Percentiles rank a stretch among this genome's conserved stretches.
phyloP scores from a whole-genome alignment of 805 yeast species.

The Lipomyces sp. region DNA sequence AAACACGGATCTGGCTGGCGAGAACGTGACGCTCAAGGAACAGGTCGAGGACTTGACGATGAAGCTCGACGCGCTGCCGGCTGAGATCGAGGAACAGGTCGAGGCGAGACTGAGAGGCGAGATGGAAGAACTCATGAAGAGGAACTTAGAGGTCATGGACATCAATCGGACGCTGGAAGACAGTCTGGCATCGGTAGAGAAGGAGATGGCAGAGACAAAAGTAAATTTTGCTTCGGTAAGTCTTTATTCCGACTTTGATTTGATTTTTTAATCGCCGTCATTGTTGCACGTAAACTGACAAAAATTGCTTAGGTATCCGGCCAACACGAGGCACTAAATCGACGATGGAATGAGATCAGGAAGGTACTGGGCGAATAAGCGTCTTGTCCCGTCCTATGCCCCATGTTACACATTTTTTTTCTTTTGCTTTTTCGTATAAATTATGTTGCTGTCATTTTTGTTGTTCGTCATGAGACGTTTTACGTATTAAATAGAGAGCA shows the following conservation, averaged over 20 bases:
- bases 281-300: too few relatives aligned
- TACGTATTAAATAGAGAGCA: too few relatives aligned
- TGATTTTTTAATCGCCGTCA: neutral
- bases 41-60: constrained; percentile 46
- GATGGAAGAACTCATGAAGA: constrained; percentile 56
- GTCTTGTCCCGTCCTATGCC: neutral
- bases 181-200: constrained; percentile 46
- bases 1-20: constrained; percentile 54
- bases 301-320: constrained; percentile 32
- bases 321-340: constrained; percentile 34
- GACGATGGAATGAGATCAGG: constrained; percentile 39
- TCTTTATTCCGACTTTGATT: neutral
- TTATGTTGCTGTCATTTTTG: too few relatives aligned
- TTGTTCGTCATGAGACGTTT: too few relatives aligned
- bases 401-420: neutral
- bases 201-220: constrained; percentile 39
- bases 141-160: constrained; percentile 65
- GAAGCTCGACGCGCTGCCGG: constrained; percentile 24
- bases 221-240: constrained; percentile 32
- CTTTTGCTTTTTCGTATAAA: neutral
- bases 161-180: constrained; percentile 58
- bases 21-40: constrained; percentile 48
- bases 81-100: constrained; percentile 35
- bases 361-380: constrained; percentile 31
- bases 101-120: constrained; percentile 44